Evolutionary conservation across 2,329 filamentous ascomycete species (phyloP), one percentile per base, ranked within the genome.

Genomic region (Fusarium sp.): DNA sequence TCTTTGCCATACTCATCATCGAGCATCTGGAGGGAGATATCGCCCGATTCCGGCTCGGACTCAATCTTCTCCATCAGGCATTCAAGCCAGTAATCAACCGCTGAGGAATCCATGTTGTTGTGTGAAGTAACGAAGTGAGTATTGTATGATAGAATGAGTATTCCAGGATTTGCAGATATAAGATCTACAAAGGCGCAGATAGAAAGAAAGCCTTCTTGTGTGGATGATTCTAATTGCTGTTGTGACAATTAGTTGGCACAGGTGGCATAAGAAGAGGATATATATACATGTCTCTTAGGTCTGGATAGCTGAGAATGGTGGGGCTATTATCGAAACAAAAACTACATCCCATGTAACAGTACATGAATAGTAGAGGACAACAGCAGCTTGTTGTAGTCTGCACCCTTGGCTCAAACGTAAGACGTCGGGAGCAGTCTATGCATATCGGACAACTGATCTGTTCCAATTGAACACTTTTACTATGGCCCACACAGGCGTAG

Each of bases 191-290:
- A 38, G 18, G 10, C 18, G 18, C 16, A 12, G 16, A 38, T 38
- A 18, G 9, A 3, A 38, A 10, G 9, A 18, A 7, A n/a, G 10
- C 2, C 9, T 7, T 38, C 10, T 4, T 38, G 10, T n/a, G 10
- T 7, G 5, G 34, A 12, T 11, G 6, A 12, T 7, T 7, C 3
- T 38, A 6, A n/a, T 38, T 38, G 18, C 0, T 12, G 1, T 34
- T 11, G 16, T 10, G 9, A 18, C 0, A 6, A 7, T 6, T 7
- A 5, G n/a, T 11, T 6, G 10, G 2, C n/a, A 38, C 4, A n/a
- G 5, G 18, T n/a, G 4, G 6, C 18, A 38, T 38, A n/a, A n/a
- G 10, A n/a, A n/a, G 10, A 38, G 10, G 6, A 38, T 38, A 38
- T 38, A 29, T 14, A 30, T 38, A n/a, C n/a, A 38, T 38, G 18